phyloP scores from a whole-genome alignment of 352 stramenopile genomes.

The Pilasporangium apinafurcum region DNA sequence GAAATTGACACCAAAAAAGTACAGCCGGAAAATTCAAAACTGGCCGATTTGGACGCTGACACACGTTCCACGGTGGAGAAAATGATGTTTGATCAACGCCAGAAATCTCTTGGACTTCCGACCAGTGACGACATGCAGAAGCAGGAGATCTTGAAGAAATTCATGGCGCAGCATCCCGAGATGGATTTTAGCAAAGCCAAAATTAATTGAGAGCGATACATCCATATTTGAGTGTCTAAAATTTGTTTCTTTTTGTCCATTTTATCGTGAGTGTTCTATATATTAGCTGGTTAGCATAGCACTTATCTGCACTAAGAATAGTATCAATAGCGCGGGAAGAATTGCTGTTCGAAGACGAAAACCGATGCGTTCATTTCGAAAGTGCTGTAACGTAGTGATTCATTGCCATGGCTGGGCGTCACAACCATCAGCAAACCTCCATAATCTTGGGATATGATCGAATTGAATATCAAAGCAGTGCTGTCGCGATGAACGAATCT shows the following conservation, averaged over 20 bases:
- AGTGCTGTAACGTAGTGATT: neutral
- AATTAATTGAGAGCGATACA: conserved; percentile 71
- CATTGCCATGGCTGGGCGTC: conserved; percentile 5
- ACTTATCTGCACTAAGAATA: conserved; percentile 6
- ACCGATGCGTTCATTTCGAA: conserved; percentile 22
- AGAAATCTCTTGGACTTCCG: conserved; percentile 97
- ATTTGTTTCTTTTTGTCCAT: no score
- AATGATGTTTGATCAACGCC: conserved; percentile 98
- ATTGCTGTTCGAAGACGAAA: conserved; percentile 55
- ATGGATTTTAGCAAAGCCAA: conserved; percentile 99
- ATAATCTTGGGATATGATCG: conserved; percentile 57
- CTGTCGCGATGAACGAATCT: conserved; percentile 36
- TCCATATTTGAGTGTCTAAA: neutral
- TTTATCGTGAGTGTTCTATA: no score
- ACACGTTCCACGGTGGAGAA: conserved; percentile 99
- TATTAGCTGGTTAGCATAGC: no score
- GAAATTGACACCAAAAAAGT: conserved; percentile 99
- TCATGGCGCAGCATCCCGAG: conserved; percentile 98
- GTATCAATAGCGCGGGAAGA: conserved; percentile 20
- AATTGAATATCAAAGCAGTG: conserved; percentile 48
- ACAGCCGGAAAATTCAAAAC: conserved; percentile 98
- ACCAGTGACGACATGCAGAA: conserved; percentile 98
- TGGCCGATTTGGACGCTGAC: conserved; percentile 97
- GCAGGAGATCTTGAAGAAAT: conserved; percentile 97
- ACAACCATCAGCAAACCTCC: conserved; percentile 41